Base-by-base conservation (phyloP, 306 rosid species). In the Cicer judaicum region DNA sequence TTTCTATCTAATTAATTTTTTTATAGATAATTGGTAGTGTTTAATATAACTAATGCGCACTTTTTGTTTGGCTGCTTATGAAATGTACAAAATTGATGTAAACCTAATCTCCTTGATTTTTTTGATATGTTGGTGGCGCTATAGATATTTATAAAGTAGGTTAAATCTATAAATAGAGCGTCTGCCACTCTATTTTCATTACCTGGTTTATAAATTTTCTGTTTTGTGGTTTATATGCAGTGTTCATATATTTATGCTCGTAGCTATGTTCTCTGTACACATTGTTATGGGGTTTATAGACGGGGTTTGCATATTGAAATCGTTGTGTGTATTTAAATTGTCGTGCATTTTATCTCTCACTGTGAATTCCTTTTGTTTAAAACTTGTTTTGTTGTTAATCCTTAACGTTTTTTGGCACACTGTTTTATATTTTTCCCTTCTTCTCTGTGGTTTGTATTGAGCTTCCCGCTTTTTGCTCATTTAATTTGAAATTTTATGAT, bases 61-160 rank as follows among this genome's bases (percentile, higher is more conserved):
- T 68, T 14, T 63, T 60, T 44, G 24, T 64, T 70, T 47, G 53
- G 14, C 3, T 7, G 52, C 24, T 7, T 53, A 16, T 53, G 14
- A n/a, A 72, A 57, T 19, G 64, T 24, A 1, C 55, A 1, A 8
- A 57, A 43, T 18, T 11, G 48, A 49, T 72, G 56, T 6, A 13
- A 38, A 55, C 16, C 10, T 75, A 41, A 48, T 21, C 3, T 5
- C 6, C 1, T 68, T 16, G 55, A 7, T 70, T 60, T 83, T 79
- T 76, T 72, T 12, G n/a, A 60, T 72, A 65, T 57, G 39, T 36
- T 64, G 10, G 19, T 13, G 21, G 12, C 5, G 10, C 10, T 47
- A 8, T 11, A 1, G 54, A 29, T 8, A 6, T 50, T 34, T 7
- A 2, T n/a, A 1, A 0, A 19, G 2, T 41, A 64, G 40, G 42